A percentile compares a stretch with the other conserved stretches of the same genome.
phyloP scores from a whole-genome alignment of 805 yeast genomes.

The Candida glaebosa region DNA sequence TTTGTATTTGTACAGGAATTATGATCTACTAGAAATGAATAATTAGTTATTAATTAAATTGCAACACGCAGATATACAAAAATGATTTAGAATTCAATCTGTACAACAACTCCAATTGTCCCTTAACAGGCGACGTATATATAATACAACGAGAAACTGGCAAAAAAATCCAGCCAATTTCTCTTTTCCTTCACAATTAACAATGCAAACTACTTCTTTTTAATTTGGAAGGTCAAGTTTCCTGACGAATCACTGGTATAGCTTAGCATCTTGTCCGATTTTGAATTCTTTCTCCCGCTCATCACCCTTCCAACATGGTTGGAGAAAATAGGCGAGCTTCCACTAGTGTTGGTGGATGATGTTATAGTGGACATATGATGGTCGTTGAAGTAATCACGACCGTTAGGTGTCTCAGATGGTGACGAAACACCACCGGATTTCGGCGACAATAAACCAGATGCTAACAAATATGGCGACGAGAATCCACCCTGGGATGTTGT shows the following conservation, averaged over 20 bases:
- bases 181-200: too few species aligned
- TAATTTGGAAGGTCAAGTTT: slow-evolving; percentile 33
- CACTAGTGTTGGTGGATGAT: slow-evolving; percentile 1
- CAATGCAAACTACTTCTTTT: slow-evolving; percentile 22
- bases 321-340: slow-evolving; percentile 7
- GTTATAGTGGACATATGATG: slow-evolving; percentile 1
- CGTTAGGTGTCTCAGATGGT: slow-evolving; percentile 6
- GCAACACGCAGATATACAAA: neutral
- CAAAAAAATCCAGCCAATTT: too few species aligned
- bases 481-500: slow-evolving; percentile 38
- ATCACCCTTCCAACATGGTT: slow-evolving; percentile 22
- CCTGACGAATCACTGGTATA: slow-evolving; percentile 40
- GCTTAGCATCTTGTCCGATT: slow-evolving; percentile 35
- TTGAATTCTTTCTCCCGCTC: slow-evolving; percentile 19
- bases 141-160: neutral
- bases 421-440: slow-evolving; percentile 16
- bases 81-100: neutral
- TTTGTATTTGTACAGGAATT: neutral
- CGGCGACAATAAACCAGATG: slow-evolving; percentile 60
- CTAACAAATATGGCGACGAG: slow-evolving; percentile 65
- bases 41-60: too few species aligned
- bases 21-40: too few species aligned
- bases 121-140: neutral
- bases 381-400: slow-evolving; percentile 1
- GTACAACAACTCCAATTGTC: neutral